These are phyloP conservation scores for Auxenochlorella pyrenoidosa DNA, from an alignment of 139 green algal genomes.

Conservation along the genomic window DNA sequence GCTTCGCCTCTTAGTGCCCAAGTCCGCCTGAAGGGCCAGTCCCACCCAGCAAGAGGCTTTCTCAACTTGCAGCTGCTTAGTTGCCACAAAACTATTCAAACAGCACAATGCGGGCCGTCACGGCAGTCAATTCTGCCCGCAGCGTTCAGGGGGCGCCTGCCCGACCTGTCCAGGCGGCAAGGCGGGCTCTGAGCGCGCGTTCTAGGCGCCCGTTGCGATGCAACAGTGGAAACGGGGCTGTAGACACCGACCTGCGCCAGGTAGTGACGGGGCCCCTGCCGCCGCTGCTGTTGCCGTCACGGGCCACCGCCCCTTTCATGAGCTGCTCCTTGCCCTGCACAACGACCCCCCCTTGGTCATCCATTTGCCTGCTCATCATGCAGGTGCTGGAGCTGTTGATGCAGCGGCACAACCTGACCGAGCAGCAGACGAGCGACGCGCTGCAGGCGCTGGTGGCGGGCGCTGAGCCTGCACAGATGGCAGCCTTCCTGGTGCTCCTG, in stretches of 20 bases:
- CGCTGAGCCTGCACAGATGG: constrained; percentile 81
- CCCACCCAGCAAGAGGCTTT: not conserved
- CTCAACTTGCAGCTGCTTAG: not conserved
- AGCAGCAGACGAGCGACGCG: constrained; percentile 54
- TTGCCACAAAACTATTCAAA: not conserved
- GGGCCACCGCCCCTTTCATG: not conserved
- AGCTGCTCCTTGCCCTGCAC: not conserved
- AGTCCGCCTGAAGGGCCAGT: too few relatives aligned
- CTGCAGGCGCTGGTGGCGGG: constrained; percentile 75
- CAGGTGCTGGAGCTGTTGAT: constrained; percentile 84
- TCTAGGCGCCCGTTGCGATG: not conserved
- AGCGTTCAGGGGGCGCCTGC: not conserved
- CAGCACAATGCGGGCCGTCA: not conserved
- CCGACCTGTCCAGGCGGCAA: not conserved
- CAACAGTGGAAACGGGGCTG: not conserved
- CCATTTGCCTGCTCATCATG: not conserved
- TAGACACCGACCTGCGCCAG: constrained; percentile 21
- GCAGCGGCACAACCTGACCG: constrained; percentile 66
- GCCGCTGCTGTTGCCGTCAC: not conserved
- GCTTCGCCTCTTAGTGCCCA: too few relatives aligned
- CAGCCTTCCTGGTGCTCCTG: constrained; percentile 96
- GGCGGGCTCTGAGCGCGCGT: not conserved
- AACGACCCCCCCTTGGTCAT: not conserved
- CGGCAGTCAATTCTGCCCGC: not conserved
- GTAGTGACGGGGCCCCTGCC: not conserved